A percentile compares a stretch with the other conserved stretches of the same genome.
phyloP scores from a whole-genome alignment of 176 grass and related monocot genomes.

The Phoenix roebelenii region DNA sequence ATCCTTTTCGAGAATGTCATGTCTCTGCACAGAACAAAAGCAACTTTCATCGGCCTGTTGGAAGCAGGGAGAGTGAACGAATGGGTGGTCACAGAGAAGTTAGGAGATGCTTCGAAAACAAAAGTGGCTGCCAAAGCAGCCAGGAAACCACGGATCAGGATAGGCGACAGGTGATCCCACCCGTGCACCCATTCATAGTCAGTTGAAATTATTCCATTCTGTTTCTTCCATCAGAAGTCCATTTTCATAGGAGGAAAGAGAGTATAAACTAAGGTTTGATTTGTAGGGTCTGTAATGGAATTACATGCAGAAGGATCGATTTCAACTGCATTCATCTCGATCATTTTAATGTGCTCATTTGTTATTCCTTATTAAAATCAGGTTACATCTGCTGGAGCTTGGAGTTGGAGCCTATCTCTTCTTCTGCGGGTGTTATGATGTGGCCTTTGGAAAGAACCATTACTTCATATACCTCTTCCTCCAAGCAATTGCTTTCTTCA shows the following conservation, averaged over 20 bases:
- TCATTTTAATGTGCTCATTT: not conserved
- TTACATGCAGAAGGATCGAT: too few relatives aligned
- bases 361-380: not conserved
- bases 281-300: too few relatives aligned
- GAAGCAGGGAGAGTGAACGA: conserved; percentile 2
- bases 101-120: not conserved
- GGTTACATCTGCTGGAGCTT: conserved; percentile 4
- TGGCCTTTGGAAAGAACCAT: conserved; percentile 1
- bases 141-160: not conserved
- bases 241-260: too few relatives aligned
- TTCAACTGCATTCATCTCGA: too few relatives aligned
- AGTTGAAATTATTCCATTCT: too few relatives aligned
- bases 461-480: conserved; percentile 14
- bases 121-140: not conserved
- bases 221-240: too few relatives aligned
- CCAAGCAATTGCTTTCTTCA: conserved; percentile 10
- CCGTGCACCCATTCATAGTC: too few relatives aligned
- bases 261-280: too few relatives aligned
- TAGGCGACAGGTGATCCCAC: not conserved
- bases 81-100: conserved; percentile 2
- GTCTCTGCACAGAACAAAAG: conserved; percentile 6
- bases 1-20: conserved; percentile 6
- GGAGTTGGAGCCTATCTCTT: conserved; percentile 2
- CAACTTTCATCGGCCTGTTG: not conserved
- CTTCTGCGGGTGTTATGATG: conserved; percentile 2